Conservation (phyloP, 2,329 filamentous ascomycete genomes). For the Trichoderma sp. region DNA sequence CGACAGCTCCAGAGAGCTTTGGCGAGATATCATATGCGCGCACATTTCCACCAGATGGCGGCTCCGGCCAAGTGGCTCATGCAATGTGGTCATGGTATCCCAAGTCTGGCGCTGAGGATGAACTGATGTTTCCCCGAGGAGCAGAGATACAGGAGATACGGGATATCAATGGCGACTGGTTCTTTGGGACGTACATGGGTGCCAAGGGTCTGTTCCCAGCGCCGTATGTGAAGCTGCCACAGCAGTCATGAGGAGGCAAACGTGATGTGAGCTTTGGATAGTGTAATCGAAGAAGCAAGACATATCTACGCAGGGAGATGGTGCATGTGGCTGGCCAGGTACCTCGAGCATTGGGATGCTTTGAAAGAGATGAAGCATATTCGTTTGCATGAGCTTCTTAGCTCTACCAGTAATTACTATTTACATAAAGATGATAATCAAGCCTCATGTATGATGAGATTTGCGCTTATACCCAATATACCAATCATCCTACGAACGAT, state of each 20-base stretch:
- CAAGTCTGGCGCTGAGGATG: slow-evolving; percentile 63
- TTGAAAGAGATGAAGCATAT: neutral
- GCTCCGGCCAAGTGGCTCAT: slow-evolving; percentile 62
- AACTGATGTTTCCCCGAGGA: slow-evolving; percentile 79
- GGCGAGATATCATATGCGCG: slow-evolving; percentile 32
- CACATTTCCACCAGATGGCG: slow-evolving; percentile 73
- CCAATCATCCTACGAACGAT: neutral
- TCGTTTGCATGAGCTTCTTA: neutral
- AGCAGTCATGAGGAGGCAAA: neutral
- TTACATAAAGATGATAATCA: neutral
- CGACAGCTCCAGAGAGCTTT: slow-evolving; percentile 40
- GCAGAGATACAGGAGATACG: slow-evolving; percentile 82
- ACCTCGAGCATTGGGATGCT: neutral
- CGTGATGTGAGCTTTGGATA: neutral
- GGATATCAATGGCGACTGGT: slow-evolving; percentile 91
- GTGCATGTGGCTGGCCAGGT: neutral
- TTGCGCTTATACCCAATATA: neutral
- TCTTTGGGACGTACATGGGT: slow-evolving; percentile 82
- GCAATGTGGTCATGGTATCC: slow-evolving; percentile 82
- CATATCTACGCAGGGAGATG: neutral
- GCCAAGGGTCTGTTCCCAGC: slow-evolving; percentile 77
- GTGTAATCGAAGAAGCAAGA: neutral
- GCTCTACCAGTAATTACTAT: neutral
- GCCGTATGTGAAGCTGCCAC: slow-evolving; percentile 64
- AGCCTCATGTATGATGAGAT: neutral